Evolutionary conservation across 495 filamentous ascomycete genomes (phyloP), one percentile per base, ranked within the genome.

Genomic region (Xylaria nigripes): DNA sequence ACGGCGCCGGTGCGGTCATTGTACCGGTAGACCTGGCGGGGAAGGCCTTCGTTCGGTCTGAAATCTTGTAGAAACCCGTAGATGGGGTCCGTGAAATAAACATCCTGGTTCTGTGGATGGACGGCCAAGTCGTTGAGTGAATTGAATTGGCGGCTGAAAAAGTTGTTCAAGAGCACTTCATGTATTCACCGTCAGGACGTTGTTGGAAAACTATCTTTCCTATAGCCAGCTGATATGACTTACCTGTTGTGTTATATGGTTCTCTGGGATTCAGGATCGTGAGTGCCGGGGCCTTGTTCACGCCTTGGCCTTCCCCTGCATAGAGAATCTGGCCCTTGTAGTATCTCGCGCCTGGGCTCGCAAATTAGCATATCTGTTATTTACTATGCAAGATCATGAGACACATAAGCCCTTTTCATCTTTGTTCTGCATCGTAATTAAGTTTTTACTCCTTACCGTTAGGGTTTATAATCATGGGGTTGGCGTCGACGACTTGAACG

Each of bases 41-140:
- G 79, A 2, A 86, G 55, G 0, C 69, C 69, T 0, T 79, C 80
- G 0, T 50, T 48, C 0, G 74, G 78, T 13, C 81, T 70, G 65
- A 80, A 83, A 5, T 79, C 74, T 55, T 84, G 77, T 30, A 80
- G 70, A 48, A 70, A 71, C 8, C 81, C 81, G 54, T 85, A 86
- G n/a, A 69, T 72, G 1, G 81, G 79, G 61, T 86, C 81, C 1
- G 81, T 86, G 54, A 85, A 84, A 70, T 82, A 86, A 27, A 86
- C 67, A 15, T 76, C 72, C 5, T 76, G 74, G 58, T 80, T 82
- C 9, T 53, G 58, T 1, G 71, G 71, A 55, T 75, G 65, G 47
- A 84, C 69, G 5, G 73, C 70, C 0, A 78, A 71, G 61, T 86
- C 81, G 51, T 83, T 84, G 22, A 82, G 68, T 12, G 77, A 79